A percentile compares a stretch with the other conserved stretches of the same genome.
phyloP scores from a whole-genome alignment of 257 asterid species.

The Leptodermis oblonga region DNA sequence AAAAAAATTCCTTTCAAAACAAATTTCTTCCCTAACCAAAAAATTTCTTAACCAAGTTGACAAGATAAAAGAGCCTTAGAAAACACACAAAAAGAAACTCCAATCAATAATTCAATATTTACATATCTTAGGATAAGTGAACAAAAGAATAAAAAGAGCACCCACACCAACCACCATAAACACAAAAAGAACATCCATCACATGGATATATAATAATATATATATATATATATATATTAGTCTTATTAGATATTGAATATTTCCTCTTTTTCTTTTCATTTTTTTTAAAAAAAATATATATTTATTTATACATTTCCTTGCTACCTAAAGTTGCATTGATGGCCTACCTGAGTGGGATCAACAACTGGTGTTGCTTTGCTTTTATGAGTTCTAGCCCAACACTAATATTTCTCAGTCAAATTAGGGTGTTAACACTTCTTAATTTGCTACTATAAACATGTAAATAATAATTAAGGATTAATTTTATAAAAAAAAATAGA shows the following conservation, averaged over 20 bases:
- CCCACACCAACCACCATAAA: neutral
- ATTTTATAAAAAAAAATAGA: too few relatives aligned
- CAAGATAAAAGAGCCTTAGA: neutral
- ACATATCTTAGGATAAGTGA: neutral
- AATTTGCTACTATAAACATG: too few relatives aligned
- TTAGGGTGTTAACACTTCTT: neutral
- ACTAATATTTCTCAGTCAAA: conserved; percentile 3
- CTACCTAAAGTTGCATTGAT: conserved; percentile 14
- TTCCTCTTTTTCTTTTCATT: conserved; percentile 2
- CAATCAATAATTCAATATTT: neutral
- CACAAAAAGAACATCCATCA: conserved; percentile 11
- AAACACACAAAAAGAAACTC: neutral
- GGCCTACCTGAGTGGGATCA: conserved; percentile 17
- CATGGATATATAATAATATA: neutral
- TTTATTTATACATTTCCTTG: too few relatives aligned
- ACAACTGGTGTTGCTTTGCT: neutral
- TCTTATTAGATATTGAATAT: neutral
- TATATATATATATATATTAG: too few relatives aligned
- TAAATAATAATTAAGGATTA: neutral
- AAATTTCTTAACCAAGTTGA: too few relatives aligned
- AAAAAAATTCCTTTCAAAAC: too few relatives aligned
- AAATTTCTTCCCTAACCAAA: too few relatives aligned
- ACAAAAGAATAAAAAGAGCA: neutral
- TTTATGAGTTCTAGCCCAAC: neutral
- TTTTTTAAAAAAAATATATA: too few relatives aligned